Evolutionary conservation across 768 basidiomycete species (phyloP), one percentile per base, ranked within the genome.

Genomic region (Krasilnikovozyma curviuscula): DNA sequence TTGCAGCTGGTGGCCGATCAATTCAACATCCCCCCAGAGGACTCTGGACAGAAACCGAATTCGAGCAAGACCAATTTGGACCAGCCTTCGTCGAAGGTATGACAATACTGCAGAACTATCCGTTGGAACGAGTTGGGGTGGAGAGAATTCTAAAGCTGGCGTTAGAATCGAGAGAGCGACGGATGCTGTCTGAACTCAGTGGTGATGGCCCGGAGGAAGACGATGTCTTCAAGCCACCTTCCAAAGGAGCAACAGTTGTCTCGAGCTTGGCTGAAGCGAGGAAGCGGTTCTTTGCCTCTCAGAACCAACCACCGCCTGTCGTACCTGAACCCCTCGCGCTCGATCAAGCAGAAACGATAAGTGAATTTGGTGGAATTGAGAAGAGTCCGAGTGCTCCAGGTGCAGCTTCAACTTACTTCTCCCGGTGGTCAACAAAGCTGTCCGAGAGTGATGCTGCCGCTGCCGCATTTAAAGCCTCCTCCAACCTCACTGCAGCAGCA

Each of bases 61-160:
- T 49, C n/a, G 53, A 56, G 4, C 52, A 43, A 2, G 48, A 48
- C 23, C 49, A 55, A n/a, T 44, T 46, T 18, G 50, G 46, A 14
- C 42, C 42, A 12, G 50, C 44, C 14, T 56, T 58, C 38, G 44
- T 57, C 25, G 52, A 48, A 10, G 57, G 54, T 3, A 48, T 60
- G 29, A 41, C 51, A 14, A 32, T 60, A 16, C 46, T 64, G 1
- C 53, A 54, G 16, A 29, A 43, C 10, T 60, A 60, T 39, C 63
- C 63, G 4, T 37, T 61, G 9, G 42, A 50, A 13, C 34, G 44
- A 23, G 54, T 61, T 16, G 60, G 59, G 3, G 55, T 58, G 3
- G 43, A 49, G 10, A 39, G 37, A 8, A 24, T 52, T 9, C 39
- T 52, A 28, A 33, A 52, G 23, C 44, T 52, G 30, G 50, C 50